These are phyloP conservation scores for Acanthamoeba lenticulata DNA, from an alignment of 208 protist species.

Conservation along the genomic window DNA sequence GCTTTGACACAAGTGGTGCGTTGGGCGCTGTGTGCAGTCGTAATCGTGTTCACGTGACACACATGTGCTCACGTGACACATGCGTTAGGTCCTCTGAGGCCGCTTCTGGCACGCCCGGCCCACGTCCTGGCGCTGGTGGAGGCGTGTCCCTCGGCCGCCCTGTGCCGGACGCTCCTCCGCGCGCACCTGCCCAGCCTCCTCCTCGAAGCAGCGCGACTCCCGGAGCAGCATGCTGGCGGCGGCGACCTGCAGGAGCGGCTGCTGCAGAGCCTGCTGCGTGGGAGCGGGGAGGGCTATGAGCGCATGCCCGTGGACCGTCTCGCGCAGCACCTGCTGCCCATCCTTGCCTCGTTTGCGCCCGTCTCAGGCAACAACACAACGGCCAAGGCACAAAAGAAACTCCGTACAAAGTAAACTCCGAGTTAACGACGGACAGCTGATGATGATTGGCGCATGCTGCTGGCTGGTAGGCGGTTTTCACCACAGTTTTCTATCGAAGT, in stretches of 20 bases:
- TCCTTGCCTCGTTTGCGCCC: neutral
- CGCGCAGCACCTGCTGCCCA: neutral
- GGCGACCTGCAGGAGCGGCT: neutral
- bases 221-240: too few relatives aligned
- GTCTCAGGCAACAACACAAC: too few relatives aligned
- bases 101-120: neutral
- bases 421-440: too few relatives aligned
- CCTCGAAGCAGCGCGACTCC: neutral
- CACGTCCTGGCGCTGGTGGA: neutral
- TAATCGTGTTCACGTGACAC: too few relatives aligned
- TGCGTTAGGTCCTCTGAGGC: neutral
- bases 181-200: neutral
- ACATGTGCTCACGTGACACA: too few relatives aligned
- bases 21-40: too few relatives aligned
- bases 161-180: neutral
- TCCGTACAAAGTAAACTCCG: too few relatives aligned
- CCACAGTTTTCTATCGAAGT: too few relatives aligned
- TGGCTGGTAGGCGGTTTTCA: too few relatives aligned
- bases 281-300: neutral
- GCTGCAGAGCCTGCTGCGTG: neutral
- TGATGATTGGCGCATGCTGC: too few relatives aligned
- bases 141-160: neutral
- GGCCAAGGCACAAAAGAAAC: too few relatives aligned
- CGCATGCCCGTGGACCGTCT: neutral
- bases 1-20: neutral